phyloP scores from a whole-genome alignment of 768 basidiomycete species.

The Ramaria sp. region DNA sequence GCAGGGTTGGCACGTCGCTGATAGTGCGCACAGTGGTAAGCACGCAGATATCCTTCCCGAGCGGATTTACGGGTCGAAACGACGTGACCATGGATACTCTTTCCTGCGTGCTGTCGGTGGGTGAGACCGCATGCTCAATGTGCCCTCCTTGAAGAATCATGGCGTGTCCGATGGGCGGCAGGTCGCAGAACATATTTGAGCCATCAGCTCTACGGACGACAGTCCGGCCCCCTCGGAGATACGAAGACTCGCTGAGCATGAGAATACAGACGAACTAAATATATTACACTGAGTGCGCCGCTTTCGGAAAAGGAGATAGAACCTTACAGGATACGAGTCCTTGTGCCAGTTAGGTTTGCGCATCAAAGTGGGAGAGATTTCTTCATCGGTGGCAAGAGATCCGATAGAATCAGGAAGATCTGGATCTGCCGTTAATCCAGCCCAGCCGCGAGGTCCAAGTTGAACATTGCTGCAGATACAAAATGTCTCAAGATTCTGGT shows the following conservation, averaged over 20 bases:
- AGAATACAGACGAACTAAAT: slow-evolving; percentile 8
- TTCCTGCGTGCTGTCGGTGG: slow-evolving; percentile 7
- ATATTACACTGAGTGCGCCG: neutral
- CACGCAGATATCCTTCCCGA: slow-evolving; percentile 1
- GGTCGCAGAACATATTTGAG: slow-evolving; percentile 2
- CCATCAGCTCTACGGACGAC: slow-evolving; percentile 7
- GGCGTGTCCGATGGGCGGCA: slow-evolving; percentile 9
- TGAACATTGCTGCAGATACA: slow-evolving; percentile 4
- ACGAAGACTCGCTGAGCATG: slow-evolving; percentile 8
- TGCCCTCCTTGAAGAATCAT: slow-evolving; percentile 10
- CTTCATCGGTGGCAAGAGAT: neutral
- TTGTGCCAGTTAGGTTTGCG: slow-evolving; percentile 9
- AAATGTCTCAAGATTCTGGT: neutral
- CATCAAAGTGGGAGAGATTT: slow-evolving; percentile 8
- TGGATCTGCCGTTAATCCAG: slow-evolving; percentile 8
- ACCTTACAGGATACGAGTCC: slow-evolving; percentile 8
- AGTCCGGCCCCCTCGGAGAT: slow-evolving; percentile 5
- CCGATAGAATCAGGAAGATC: slow-evolving; percentile 6
- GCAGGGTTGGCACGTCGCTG: slow-evolving; percentile 7
- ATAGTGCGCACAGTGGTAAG: slow-evolving; percentile 7
- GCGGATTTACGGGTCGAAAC: slow-evolving; percentile 3
- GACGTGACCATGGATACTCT: slow-evolving; percentile 9
- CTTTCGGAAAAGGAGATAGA: neutral
- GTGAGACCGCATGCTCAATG: slow-evolving; percentile 8
- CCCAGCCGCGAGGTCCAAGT: slow-evolving; percentile 9